These are phyloP conservation scores for Suhomyces bolitotheri DNA, from an alignment of 1,139 yeast species.

Conservation along the genomic window DNA sequence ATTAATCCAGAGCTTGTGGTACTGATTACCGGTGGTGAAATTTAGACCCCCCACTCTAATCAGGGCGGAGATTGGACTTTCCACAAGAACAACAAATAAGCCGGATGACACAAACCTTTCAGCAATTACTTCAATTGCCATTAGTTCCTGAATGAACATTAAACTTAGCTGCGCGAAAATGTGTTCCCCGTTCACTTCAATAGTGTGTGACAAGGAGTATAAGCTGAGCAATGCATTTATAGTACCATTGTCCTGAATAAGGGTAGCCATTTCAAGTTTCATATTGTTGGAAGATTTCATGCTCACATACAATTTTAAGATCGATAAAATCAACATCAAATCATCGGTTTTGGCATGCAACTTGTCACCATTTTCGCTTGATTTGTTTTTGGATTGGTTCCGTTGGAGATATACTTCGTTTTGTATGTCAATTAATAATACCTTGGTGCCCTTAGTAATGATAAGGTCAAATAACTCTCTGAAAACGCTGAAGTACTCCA, in stretches of 20 bases:
- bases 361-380: slow-evolving; percentile 20
- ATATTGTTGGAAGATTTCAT: slow-evolving; percentile 53
- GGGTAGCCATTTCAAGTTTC: slow-evolving; percentile 51
- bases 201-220: slow-evolving; percentile 66
- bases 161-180: slow-evolving; percentile 74
- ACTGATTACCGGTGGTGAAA: slow-evolving; percentile 47
- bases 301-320: slow-evolving; percentile 57
- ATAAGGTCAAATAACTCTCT: slow-evolving; percentile 57
- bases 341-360: slow-evolving; percentile 39
- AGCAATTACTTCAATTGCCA: slow-evolving; percentile 63
- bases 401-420: slow-evolving; percentile 46
- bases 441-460: slow-evolving; percentile 59
- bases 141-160: slow-evolving; percentile 67
- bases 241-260: slow-evolving; percentile 60
- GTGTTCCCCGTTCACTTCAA: slow-evolving; percentile 62
- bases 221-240: slow-evolving; percentile 62
- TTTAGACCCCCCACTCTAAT: slow-evolving; percentile 67
- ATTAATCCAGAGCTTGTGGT: slow-evolving; percentile 79
- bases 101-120: slow-evolving; percentile 66
- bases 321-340: slow-evolving; percentile 59
- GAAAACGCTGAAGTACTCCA: slow-evolving; percentile 52
- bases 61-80: slow-evolving; percentile 67
- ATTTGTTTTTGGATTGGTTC: neutral
- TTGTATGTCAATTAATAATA: slow-evolving; percentile 57
- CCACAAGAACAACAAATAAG: slow-evolving; percentile 66